Evolutionary conservation across 768 basidiomycete species (phyloP).

Genomic region (Russula sp.): DNA sequence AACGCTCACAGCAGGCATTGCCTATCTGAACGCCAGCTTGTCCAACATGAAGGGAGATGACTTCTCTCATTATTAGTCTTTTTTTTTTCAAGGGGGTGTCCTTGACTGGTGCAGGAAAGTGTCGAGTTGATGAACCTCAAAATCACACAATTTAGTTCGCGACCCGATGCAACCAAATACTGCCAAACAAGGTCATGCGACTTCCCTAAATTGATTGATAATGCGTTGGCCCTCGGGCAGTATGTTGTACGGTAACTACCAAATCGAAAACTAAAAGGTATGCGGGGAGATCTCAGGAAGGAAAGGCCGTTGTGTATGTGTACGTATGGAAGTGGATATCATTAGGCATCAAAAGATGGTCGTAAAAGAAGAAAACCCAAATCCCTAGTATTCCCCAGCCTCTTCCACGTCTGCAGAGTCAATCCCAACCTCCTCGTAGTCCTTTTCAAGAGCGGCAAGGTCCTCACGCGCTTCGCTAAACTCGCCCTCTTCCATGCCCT

Average conservation of each 20-base stretch:
- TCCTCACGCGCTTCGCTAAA: constrained; percentile 99
- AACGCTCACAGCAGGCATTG: constrained; percentile 88
- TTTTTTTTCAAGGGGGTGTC: neutral
- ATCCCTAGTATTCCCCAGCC: constrained; percentile 45
- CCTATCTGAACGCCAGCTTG: constrained; percentile 95
- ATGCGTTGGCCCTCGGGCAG: neutral
- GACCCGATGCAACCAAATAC: neutral
- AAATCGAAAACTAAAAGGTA: constrained; percentile 12
- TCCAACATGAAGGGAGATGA: constrained; percentile 94
- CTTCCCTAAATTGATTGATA: constrained; percentile 13
- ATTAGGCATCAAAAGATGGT: constrained; percentile 16
- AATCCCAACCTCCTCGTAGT: constrained; percentile 82
- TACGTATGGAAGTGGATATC: constrained; percentile 29
- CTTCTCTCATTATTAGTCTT: constrained; percentile 67
- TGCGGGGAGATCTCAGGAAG: neutral
- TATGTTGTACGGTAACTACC: constrained; percentile 21
- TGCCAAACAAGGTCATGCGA: constrained; percentile 12
- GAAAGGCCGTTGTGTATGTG: constrained; percentile 35
- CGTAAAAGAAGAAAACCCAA: constrained; percentile 5
- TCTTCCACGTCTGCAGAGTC: constrained; percentile 52
- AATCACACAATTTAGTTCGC: neutral
- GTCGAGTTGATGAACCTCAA: neutral
- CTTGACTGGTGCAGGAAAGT: constrained; percentile 7
- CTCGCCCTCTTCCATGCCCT: constrained; percentile 90
- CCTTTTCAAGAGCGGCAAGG: constrained; percentile 98